Conservation (phyloP, 2,329 filamentous ascomycete species). For the Neopestalotiopsis clavispora region DNA sequence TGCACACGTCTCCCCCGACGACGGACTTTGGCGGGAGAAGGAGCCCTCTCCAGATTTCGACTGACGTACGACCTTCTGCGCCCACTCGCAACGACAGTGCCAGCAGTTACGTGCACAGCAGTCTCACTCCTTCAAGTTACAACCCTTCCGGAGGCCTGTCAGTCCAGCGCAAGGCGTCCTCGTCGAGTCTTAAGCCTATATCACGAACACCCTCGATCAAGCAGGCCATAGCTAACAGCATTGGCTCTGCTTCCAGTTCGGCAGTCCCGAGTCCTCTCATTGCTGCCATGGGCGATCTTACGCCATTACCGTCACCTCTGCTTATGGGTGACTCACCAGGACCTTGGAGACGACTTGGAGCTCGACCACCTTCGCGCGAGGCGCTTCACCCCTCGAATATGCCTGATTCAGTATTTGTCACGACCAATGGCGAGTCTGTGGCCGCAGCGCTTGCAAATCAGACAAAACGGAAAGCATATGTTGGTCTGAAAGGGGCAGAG, state of each 20-base stretch:
- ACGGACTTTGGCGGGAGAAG: constrained; percentile 19
- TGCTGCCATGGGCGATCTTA: constrained; percentile 77
- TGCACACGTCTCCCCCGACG: constrained; percentile 25
- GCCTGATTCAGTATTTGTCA: constrained; percentile 54
- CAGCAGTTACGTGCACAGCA: constrained; percentile 38
- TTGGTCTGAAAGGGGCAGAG: constrained; percentile 43
- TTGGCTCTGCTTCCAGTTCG: constrained; percentile 67
- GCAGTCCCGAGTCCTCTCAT: constrained; percentile 75
- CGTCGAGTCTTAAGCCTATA: constrained; percentile 54
- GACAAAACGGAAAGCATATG: constrained; percentile 63
- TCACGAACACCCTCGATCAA: constrained; percentile 67
- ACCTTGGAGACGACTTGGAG: constrained; percentile 64
- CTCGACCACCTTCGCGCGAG: constrained; percentile 54
- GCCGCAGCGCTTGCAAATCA: constrained; percentile 55
- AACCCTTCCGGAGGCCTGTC: constrained; percentile 31
- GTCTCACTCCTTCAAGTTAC: constrained; percentile 32
- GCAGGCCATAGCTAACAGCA: constrained; percentile 54
- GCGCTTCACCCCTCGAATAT: constrained; percentile 40
- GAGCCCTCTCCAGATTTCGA: constrained; percentile 43
- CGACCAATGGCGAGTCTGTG: constrained; percentile 56
- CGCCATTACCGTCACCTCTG: constrained; percentile 78
- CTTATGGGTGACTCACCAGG: constrained; percentile 68
- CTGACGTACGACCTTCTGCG: constrained; percentile 36
- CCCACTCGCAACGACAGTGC: constrained; percentile 39
- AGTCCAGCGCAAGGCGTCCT: constrained; percentile 43